Percentiles rank a stretch among this genome's conserved stretches.
These are phyloP conservation scores for Aspergillus unguis DNA, from an alignment of 2,329 filamentous ascomycete species.

Conservation along the genomic window DNA sequence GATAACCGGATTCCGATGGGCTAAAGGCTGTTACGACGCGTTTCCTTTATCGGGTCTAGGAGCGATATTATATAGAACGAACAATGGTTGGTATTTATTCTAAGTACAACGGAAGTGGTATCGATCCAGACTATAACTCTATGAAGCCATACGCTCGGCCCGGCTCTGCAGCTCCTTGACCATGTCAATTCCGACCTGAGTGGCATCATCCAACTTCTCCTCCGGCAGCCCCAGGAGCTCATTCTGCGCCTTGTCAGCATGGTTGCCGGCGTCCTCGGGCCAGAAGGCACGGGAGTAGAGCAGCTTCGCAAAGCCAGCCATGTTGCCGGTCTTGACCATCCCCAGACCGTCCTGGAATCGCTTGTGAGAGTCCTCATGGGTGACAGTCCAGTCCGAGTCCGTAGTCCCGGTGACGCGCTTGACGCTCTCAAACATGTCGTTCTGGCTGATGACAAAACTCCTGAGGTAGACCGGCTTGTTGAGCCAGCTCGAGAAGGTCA, in stretches of 20 bases:
- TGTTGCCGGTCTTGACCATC: conserved; percentile 44
- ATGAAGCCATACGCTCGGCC: conserved; percentile 27
- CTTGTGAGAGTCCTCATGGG: conserved; percentile 45
- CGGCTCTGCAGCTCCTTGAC: conserved; percentile 31
- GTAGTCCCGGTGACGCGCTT: conserved; percentile 57
- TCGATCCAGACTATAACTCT: background rate
- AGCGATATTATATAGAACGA: too few species aligned
- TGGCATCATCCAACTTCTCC: conserved; percentile 59
- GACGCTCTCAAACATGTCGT: conserved; percentile 62
- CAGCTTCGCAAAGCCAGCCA: conserved; percentile 45
- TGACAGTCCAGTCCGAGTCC: conserved; percentile 60
- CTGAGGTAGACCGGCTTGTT: conserved; percentile 53
- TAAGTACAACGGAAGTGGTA: too few species aligned
- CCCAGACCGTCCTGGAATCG: conserved; percentile 50
- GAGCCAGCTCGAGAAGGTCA: conserved; percentile 43
- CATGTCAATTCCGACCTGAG: conserved; percentile 49
- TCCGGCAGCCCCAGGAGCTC: conserved; percentile 54
- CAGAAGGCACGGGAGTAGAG: conserved; percentile 58
- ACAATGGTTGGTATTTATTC: too few species aligned
- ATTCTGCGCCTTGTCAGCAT: conserved; percentile 51
- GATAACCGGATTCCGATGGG: too few species aligned
- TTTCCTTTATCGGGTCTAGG: too few species aligned
- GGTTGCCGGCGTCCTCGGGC: conserved; percentile 39
- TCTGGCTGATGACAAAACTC: conserved; percentile 59
- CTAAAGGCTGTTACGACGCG: too few species aligned